phyloP scores from a whole-genome alignment of 2,329 filamentous ascomycete species.

The Colletotrichum truncatum region DNA sequence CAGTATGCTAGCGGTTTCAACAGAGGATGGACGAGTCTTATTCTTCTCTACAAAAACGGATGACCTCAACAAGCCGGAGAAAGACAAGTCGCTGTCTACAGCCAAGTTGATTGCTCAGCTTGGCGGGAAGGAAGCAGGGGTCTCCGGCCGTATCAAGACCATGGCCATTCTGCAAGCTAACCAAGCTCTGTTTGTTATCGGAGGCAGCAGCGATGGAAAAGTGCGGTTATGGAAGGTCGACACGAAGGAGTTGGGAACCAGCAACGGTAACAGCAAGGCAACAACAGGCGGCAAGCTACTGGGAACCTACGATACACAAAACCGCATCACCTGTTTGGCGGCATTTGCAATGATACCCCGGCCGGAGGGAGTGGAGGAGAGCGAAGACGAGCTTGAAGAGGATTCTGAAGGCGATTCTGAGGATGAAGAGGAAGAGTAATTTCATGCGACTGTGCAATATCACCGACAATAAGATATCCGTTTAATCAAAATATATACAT shows the following conservation, averaged over 20 bases:
- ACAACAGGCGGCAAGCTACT: conserved; percentile 74
- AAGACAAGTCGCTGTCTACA: conserved; percentile 53
- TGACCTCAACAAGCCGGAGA: conserved; percentile 49
- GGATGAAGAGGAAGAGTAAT: conserved; percentile 47
- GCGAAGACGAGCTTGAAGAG: conserved; percentile 59
- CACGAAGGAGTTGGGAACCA: conserved; percentile 48
- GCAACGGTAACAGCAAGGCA: conserved; percentile 37
- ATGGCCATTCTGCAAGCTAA: conserved; percentile 72
- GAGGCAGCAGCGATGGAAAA: conserved; percentile 86
- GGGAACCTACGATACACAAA: conserved; percentile 84
- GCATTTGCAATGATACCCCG: conserved; percentile 85
- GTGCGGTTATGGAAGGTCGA: conserved; percentile 79
- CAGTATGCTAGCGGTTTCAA: conserved; percentile 78
- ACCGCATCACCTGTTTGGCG: conserved; percentile 88
- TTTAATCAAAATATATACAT: background rate
- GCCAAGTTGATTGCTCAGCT: conserved; percentile 79
- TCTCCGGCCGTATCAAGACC: conserved; percentile 84
- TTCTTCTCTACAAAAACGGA: conserved; percentile 77
- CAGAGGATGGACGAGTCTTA: conserved; percentile 87
- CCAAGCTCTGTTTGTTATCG: conserved; percentile 66
- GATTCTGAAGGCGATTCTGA: conserved; percentile 48
- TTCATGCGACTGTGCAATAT: background rate
- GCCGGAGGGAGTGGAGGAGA: conserved; percentile 68
- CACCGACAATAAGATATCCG: conserved; percentile 12
- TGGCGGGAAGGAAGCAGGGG: conserved; percentile 75